phyloP scores from a whole-genome alignment of 129 eudicot genomes.

The Ambrosia artemisiifolia region DNA sequence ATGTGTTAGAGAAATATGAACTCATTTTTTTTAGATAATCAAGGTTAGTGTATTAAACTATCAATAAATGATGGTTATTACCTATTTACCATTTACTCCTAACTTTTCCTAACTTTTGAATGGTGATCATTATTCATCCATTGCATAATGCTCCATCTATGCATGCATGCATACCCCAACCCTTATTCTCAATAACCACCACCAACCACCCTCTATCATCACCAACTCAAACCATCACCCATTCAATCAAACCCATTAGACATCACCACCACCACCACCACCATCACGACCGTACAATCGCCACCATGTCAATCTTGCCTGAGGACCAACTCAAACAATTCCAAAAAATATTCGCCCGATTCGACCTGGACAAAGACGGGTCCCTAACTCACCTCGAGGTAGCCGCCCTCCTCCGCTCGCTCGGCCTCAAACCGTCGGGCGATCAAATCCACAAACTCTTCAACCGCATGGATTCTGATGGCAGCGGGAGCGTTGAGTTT shows the following conservation, averaged over 20 bases:
- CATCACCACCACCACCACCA: neutral
- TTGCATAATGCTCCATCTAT: constrained; percentile 18
- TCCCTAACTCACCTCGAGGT: constrained; percentile 58
- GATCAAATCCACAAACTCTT: constrained; percentile 48
- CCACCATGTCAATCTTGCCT: constrained; percentile 30
- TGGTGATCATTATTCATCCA: constrained; percentile 12
- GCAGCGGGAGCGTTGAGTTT: constrained; percentile 52
- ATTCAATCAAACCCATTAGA: neutral
- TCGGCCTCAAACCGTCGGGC: constrained; percentile 51
- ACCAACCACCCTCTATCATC: neutral
- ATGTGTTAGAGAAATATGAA: too few species aligned
- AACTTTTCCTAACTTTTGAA: constrained; percentile 1
- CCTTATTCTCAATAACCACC: constrained; percentile 19
- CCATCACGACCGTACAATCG: too few species aligned
- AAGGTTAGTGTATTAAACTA: neutral
- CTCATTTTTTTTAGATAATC: neutral
- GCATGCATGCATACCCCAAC: constrained; percentile 25
- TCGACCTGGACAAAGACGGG: constrained; percentile 63
- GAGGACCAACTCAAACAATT: constrained; percentile 54
- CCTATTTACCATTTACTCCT: neutral
- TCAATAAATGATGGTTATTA: neutral
- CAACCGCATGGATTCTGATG: constrained; percentile 51
- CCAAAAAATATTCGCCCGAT: constrained; percentile 41
- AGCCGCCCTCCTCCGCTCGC: constrained; percentile 64
- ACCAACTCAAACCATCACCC: neutral